Percentiles rank a stretch among this genome's conserved stretches.
These are phyloP conservation scores for Triglochin maritima DNA, from an alignment of 106 monocot species.

Conservation along the genomic window DNA sequence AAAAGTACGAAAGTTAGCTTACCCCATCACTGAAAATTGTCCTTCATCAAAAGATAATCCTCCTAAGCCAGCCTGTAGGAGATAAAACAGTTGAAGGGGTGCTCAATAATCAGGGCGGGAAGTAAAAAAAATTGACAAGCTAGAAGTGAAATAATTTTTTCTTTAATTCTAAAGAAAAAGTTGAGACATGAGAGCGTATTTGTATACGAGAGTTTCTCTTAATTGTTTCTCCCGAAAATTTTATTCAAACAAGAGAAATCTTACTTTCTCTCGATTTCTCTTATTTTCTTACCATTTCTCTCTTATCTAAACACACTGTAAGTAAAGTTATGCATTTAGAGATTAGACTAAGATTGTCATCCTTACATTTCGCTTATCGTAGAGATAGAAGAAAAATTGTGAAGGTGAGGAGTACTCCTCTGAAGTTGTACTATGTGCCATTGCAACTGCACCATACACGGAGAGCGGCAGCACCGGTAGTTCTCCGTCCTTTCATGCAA, in stretches of 20 bases:
- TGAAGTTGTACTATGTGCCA: constrained; percentile 72
- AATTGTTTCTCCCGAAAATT: no score
- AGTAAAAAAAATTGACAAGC: not conserved
- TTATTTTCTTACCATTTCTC: no score
- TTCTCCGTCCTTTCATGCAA: constrained; percentile 65
- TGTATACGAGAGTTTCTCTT: no score
- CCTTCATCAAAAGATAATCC: constrained; percentile 95
- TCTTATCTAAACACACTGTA: no score
- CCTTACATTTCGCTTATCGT: constrained; percentile 92
- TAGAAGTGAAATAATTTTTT: no score
- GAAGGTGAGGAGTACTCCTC: constrained; percentile 83
- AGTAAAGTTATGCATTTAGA: no score
- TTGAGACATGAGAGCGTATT: no score
- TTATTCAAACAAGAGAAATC: no score
- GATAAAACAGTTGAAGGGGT: not conserved
- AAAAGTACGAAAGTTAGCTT: not conserved
- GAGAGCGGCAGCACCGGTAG: constrained; percentile 88
- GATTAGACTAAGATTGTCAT: not conserved
- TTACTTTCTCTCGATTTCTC: no score
- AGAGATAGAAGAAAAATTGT: constrained; percentile 95
- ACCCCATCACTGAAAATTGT: constrained; percentile 96
- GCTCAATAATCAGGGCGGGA: not conserved
- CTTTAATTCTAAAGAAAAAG: no score
- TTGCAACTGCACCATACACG: constrained; percentile 88
- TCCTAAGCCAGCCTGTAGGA: constrained; percentile 71